Evolutionary conservation across 1,284 basidiomycete genomes (phyloP).

Genomic region (Microbotryomycetes sp.): DNA sequence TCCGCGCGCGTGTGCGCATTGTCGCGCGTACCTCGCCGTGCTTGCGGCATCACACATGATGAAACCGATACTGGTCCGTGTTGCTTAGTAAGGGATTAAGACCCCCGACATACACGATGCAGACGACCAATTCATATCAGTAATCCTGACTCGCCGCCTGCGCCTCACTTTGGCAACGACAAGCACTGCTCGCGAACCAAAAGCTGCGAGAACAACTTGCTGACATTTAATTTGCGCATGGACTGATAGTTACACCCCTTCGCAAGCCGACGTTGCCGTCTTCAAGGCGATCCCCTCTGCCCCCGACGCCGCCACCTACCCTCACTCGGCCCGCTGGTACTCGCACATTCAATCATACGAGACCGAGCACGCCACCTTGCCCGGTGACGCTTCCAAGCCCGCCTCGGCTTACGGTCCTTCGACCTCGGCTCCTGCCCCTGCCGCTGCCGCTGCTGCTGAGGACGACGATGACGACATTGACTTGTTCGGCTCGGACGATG

Average conservation of each 20-base stretch:
- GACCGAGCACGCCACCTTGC: conserved; percentile 65
- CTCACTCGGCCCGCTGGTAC: conserved; percentile 88
- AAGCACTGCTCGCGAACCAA: neutral
- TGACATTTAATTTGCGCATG: neutral
- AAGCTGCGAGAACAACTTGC: neutral
- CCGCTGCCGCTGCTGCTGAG: conserved; percentile 48
- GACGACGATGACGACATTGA: conserved; percentile 73
- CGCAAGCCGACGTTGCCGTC: conserved; percentile 93
- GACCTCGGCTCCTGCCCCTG: conserved; percentile 39
- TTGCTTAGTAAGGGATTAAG: conserved; percentile 87
- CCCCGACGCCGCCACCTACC: conserved; percentile 60
- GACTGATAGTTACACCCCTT: conserved; percentile 72
- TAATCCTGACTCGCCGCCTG: conserved; percentile 61
- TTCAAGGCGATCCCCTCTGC: conserved; percentile 67
- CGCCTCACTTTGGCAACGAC: neutral
- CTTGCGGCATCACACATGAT: conserved; percentile 52
- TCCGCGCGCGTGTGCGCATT: neutral
- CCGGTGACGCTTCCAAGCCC: conserved; percentile 74
- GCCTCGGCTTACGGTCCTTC: conserved; percentile 45
- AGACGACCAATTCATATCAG: conserved; percentile 64
- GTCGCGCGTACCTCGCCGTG: conserved; percentile 7
- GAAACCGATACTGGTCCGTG: conserved; percentile 87
- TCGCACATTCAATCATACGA: conserved; percentile 82
- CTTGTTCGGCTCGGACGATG: conserved; percentile 81
- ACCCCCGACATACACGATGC: conserved; percentile 77